phyloP scores from a whole-genome alignment of 306 rosid genomes.

The Delonix regia region DNA sequence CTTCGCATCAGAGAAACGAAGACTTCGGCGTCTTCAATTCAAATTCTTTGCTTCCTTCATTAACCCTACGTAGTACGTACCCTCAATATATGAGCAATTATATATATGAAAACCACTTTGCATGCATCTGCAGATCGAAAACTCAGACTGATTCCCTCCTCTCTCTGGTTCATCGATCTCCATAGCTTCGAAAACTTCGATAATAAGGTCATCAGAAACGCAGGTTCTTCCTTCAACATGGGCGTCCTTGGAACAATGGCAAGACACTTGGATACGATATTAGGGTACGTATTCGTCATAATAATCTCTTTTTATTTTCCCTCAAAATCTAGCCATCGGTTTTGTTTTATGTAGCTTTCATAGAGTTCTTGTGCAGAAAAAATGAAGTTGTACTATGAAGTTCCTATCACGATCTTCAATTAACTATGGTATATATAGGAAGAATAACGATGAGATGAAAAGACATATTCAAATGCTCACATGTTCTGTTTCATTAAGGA shows the following conservation, averaged over 20 bases:
- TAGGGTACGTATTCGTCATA: slow-evolving; percentile 59
- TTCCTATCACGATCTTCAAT: too few species aligned
- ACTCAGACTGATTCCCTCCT: slow-evolving; percentile 11
- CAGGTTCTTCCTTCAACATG: slow-evolving; percentile 48
- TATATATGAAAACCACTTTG: not conserved
- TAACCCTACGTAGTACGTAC: slow-evolving; percentile 11
- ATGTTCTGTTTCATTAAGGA: too few species aligned
- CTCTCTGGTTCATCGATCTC: slow-evolving; percentile 9
- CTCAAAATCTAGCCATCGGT: not conserved
- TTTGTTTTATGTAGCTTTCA: too few species aligned
- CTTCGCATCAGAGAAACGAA: slow-evolving; percentile 58
- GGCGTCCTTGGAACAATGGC: slow-evolving; percentile 71
- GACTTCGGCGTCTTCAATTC: slow-evolving; percentile 40
- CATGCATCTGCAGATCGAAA: too few species aligned
- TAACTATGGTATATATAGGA: too few species aligned
- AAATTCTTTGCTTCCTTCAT: slow-evolving; percentile 60
- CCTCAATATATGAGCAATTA: not conserved
- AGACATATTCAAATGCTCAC: too few species aligned
- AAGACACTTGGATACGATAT: slow-evolving; percentile 68
- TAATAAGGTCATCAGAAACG: slow-evolving; percentile 1
- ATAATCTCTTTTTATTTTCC: slow-evolving; percentile 5
- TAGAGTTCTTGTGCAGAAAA: too few species aligned
- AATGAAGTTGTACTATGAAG: too few species aligned
- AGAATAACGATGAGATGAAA: too few species aligned
- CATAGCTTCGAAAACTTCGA: slow-evolving; percentile 11